phyloP scores from a whole-genome alignment of 257 asterid genomes.

The Solanum boliviense region DNA sequence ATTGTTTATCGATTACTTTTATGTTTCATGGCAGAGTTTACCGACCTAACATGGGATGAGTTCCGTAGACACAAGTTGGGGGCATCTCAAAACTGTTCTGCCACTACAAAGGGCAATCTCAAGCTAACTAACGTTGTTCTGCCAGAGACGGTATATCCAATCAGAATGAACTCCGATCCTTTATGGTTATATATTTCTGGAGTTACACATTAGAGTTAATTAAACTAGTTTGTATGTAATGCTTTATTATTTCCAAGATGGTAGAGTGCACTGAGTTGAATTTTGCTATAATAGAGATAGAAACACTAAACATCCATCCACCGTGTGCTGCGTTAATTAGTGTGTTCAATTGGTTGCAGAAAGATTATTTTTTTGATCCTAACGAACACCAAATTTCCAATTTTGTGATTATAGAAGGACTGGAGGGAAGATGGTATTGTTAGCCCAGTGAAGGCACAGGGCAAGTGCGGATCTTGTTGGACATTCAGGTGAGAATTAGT shows the following conservation, averaged over 20 bases:
- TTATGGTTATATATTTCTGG: background rate
- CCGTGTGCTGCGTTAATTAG: background rate
- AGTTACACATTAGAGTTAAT: background rate
- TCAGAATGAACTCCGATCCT: background rate
- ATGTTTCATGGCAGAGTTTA: conserved; percentile 39
- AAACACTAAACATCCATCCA: background rate
- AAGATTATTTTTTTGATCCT: background rate
- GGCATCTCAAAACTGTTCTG: conserved; percentile 97
- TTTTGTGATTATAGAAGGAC: conserved; percentile 40
- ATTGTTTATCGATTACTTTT: background rate
- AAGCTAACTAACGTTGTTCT: conserved; percentile 41
- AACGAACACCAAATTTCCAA: conserved; percentile 1
- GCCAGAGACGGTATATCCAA: conserved; percentile 51
- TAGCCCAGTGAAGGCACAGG: conserved; percentile 81
- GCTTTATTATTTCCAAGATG: background rate
- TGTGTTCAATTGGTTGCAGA: background rate
- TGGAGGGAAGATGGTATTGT: conserved; percentile 89
- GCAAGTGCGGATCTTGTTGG: conserved; percentile 97
- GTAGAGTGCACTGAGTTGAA: background rate
- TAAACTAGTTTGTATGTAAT: background rate
- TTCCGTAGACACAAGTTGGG: conserved; percentile 65
- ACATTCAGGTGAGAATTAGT: conserved; percentile 65
- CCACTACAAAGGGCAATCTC: conserved; percentile 75
- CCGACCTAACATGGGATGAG: conserved; percentile 96
- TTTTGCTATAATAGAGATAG: background rate